Base-by-base conservation (phyloP, 2,329 filamentous ascomycete genomes). In the Aphanocladium album region DNA sequence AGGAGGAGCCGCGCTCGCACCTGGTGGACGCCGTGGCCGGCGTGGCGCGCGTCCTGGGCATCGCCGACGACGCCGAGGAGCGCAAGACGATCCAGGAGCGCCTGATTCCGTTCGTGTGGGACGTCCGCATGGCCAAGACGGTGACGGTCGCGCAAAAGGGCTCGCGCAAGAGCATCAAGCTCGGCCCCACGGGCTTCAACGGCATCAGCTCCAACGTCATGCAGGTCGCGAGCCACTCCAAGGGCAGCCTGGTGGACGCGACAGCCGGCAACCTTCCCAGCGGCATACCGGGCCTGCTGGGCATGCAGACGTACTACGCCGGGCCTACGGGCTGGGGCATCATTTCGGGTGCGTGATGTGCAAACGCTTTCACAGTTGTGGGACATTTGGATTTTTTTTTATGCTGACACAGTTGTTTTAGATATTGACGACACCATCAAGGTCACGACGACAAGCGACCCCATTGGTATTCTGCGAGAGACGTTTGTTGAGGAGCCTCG, bases 381-480 rank as follows among this genome's bases (percentile, higher is more conserved):
- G 9, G 8, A 5, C 17, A 39, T 43, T 16, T 14, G 19, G 19
- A 2, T 14, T 51, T 35, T 55, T 1, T 11, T n/a, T 27, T 8
- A 35, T 27, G 62, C 66, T 69, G 61, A 71, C 54, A 46, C 25
- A 12, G 46, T 16, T 39, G 46, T 16, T 39, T 37, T 53, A 87
- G 93, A 98, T 68, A 85, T 98, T 66, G 95, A 98, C 70, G 93
- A 98, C 74, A 96, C 93, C 0, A 96, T 98, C 79, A 68, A 98
- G 75, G 79, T 93, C 66, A 97, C 93, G 0, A 81, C 89, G 72
- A 96, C 93, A 0, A 85, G 87, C 47, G 88, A 90, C 54, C 87
- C 91, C 0, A 81, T 89, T 8, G 91, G 91, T 2, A 93, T 97
- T 67, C 78, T 98, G 5, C 83, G 85, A 51, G 88, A 89, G 56